A percentile compares a stretch with the other conserved stretches of the same genome.
Evolutionary conservation across 1,139 yeast species (phyloP).

Genomic region (Pichia inconspicua): DNA sequence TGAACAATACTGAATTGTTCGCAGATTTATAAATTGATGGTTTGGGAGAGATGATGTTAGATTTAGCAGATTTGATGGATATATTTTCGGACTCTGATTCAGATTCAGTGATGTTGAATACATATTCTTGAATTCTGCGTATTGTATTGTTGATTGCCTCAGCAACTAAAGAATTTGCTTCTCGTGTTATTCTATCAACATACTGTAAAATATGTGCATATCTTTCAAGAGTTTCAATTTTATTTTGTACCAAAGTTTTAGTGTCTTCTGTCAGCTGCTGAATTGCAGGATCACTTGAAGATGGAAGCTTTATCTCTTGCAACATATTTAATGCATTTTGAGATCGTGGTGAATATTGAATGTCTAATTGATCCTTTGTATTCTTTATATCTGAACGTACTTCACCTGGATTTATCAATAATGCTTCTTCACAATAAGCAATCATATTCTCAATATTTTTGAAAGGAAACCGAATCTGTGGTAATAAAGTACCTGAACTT

Average conservation of each 20-base stretch:
- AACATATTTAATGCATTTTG: constrained; percentile 56
- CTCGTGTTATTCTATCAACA: constrained; percentile 72
- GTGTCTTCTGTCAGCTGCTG: constrained; percentile 63
- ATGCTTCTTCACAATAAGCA: constrained; percentile 71
- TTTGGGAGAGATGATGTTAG: not conserved
- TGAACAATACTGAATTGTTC: constrained; percentile 29
- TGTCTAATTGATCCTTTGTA: constrained; percentile 17
- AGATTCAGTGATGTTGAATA: constrained; percentile 20
- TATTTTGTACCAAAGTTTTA: constrained; percentile 49
- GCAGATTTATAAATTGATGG: constrained; percentile 1
- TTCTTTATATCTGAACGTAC: constrained; percentile 17
- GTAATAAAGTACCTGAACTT: constrained; percentile 27
- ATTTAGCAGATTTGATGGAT: constrained; percentile 4
- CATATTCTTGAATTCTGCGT: constrained; percentile 40
- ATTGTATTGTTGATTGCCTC: constrained; percentile 61
- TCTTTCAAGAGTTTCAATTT: constrained; percentile 68
- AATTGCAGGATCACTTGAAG: constrained; percentile 59
- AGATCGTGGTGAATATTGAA: constrained; percentile 61
- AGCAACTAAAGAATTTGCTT: constrained; percentile 69
- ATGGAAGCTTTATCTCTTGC: constrained; percentile 46
- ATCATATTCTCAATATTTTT: constrained; percentile 56
- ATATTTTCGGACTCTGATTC: constrained; percentile 16
- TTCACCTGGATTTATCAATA: constrained; percentile 60
- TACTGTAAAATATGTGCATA: constrained; percentile 71
- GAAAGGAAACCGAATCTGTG: constrained; percentile 49